phyloP scores from a whole-genome alignment of 2,329 filamentous ascomycete genomes.

The Cladosporium sp. region DNA sequence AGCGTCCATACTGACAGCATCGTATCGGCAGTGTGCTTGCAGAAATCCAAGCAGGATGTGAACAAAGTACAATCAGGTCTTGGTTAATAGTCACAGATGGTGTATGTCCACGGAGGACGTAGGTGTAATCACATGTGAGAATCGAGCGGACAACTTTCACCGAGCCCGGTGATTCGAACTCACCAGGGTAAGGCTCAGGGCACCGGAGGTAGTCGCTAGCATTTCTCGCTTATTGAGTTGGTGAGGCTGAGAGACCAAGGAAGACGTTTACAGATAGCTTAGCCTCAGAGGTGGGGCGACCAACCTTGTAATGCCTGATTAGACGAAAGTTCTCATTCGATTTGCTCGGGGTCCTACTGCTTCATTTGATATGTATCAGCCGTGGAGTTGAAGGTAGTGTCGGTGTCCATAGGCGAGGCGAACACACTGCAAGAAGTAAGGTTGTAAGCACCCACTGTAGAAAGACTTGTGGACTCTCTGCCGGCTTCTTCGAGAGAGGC shows the following conservation, averaged over 20 bases:
- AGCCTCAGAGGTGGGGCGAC: background rate
- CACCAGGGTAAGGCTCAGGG: background rate
- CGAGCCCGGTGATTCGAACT: background rate
- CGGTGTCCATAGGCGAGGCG: background rate
- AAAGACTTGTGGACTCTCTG: background rate
- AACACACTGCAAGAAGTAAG: background rate
- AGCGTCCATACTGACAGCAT: background rate
- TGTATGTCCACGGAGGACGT: no score
- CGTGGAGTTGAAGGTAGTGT: background rate
- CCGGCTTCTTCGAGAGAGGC: background rate
- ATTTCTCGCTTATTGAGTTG: background rate
- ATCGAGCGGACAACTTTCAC: no score
- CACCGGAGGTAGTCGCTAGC: background rate
- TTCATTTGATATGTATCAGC: background rate
- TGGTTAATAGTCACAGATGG: no score
- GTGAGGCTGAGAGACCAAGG: background rate
- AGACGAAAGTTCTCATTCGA: background rate
- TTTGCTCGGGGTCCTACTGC: background rate
- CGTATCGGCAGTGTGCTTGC: background rate
- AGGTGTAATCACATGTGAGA: no score
- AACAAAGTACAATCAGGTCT: background rate
- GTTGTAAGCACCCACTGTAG: background rate
- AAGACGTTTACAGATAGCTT: background rate
- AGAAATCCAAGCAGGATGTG: background rate
- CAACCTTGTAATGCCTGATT: background rate